Evolutionary conservation across 352 stramenopile genomes (phyloP).

Genomic region (Phytophthora aleatoria): DNA sequence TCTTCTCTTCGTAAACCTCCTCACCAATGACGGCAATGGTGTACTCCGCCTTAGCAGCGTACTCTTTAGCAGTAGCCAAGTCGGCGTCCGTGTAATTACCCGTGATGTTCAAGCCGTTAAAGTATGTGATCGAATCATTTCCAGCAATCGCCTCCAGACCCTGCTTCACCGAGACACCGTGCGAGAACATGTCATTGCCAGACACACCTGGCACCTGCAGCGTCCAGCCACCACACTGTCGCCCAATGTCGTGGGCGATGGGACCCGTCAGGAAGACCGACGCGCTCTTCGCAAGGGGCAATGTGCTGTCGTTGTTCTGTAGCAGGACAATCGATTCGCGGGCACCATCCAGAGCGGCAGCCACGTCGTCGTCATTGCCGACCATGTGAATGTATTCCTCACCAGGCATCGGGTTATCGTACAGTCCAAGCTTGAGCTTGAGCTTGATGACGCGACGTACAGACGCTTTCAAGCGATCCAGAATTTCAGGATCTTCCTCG

Average conservation of each 20-base stretch:
- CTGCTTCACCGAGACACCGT: conserved; percentile 56
- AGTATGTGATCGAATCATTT: conserved; percentile 39
- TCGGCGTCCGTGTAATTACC: conserved; percentile 45
- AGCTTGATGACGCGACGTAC: conserved; percentile 60
- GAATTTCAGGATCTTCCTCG: conserved; percentile 27
- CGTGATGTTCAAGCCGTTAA: conserved; percentile 53
- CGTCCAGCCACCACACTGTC: conserved; percentile 69
- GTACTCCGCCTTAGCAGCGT: conserved; percentile 30
- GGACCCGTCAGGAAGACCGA: conserved; percentile 35
- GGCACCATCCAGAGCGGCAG: conserved; percentile 54
- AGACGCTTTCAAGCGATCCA: conserved; percentile 52
- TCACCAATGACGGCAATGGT: conserved; percentile 43
- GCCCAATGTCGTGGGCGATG: conserved; percentile 50
- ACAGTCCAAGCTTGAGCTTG: conserved; percentile 67
- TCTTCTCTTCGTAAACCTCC: conserved; percentile 57
- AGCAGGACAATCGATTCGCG: conserved; percentile 54
- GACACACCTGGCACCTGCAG: conserved; percentile 70
- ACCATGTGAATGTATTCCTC: conserved; percentile 45
- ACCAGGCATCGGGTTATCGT: conserved; percentile 63
- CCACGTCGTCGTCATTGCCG: conserved; percentile 45
- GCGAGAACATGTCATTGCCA: conserved; percentile 45
- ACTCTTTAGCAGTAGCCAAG: conserved; percentile 23
- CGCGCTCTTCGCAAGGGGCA: conserved; percentile 13
- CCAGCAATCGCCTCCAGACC: conserved; percentile 38
- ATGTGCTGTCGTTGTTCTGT: conserved; percentile 27